These are phyloP conservation scores for Yamadazyma aaseri DNA, from an alignment of 1,139 yeast species.

Conservation along the genomic window DNA sequence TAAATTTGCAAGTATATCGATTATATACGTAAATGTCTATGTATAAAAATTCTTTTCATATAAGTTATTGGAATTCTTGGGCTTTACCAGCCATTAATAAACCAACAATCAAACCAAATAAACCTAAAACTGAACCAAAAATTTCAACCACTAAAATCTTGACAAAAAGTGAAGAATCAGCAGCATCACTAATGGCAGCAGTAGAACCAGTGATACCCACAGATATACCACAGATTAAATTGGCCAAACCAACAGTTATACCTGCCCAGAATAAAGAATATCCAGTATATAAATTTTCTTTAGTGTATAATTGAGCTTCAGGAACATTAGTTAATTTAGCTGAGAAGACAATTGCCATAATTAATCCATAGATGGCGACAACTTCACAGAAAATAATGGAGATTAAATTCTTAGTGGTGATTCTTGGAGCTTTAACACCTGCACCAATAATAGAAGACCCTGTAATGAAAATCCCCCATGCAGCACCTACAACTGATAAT, in stretches of 20 bases:
- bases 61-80: conserved; percentile 55
- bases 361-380: conserved; percentile 96
- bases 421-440: conserved; percentile 96
- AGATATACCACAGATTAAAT: conserved; percentile 93
- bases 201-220: conserved; percentile 98
- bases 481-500: conserved; percentile 94
- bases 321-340: conserved; percentile 81
- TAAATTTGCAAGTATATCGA: neutral
- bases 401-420: conserved; percentile 94
- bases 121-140: conserved; percentile 93
- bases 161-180: conserved; percentile 91
- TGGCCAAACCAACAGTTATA: conserved; percentile 88
- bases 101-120: conserved; percentile 93
- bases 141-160: conserved; percentile 95
- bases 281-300: conserved; percentile 88
- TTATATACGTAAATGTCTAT: neutral
- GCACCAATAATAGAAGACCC: conserved; percentile 96
- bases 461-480: conserved; percentile 98
- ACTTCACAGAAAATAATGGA: conserved; percentile 98
- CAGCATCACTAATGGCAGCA: conserved; percentile 97
- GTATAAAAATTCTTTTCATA: neutral
- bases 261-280: conserved; percentile 98
- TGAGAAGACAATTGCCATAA: conserved; percentile 96
- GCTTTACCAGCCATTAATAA: conserved; percentile 97
- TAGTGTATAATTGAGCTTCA: conserved; percentile 60